These are phyloP conservation scores for Alternaria atra DNA, from an alignment of 2,329 filamentous ascomycete genomes.

Conservation along the genomic window DNA sequence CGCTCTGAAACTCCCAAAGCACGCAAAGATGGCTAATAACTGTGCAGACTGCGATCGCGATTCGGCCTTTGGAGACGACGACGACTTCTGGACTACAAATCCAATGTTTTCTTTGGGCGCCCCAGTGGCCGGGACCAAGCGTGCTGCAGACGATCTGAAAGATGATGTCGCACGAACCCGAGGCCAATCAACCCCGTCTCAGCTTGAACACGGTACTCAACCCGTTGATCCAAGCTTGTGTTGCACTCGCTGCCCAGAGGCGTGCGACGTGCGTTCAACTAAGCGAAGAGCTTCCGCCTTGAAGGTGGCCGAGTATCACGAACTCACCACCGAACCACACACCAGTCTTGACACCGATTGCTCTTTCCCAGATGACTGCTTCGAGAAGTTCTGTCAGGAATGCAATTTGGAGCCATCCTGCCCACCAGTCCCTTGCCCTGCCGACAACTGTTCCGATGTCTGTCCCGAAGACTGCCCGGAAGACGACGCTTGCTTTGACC, in stretches of 20 bases:
- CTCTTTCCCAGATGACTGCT: constrained; percentile 46
- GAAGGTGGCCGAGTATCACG: constrained; percentile 45
- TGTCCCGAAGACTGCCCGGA: constrained; percentile 41
- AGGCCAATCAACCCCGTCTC: constrained; percentile 3
- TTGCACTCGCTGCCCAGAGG: constrained; percentile 36
- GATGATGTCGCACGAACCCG: constrained; percentile 21
- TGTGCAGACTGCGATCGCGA: constrained; percentile 42
- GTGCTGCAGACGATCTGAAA: constrained; percentile 35
- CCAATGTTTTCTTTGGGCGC: constrained; percentile 40
- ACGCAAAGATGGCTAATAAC: constrained; percentile 41
- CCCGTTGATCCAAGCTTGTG: constrained; percentile 30
- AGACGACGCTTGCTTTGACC: constrained; percentile 49
- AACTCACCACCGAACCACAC: constrained; percentile 23
- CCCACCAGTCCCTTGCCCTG: constrained; percentile 33
- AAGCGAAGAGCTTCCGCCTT: constrained; percentile 46
- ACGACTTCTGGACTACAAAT: constrained; percentile 32
- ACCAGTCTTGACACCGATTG: constrained; percentile 32
- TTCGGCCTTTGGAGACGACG: constrained; percentile 45
- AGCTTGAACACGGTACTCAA: constrained; percentile 14
- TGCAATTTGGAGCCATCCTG: constrained; percentile 44
- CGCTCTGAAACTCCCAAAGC: constrained; percentile 7
- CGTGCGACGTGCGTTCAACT: constrained; percentile 34
- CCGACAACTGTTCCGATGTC: constrained; percentile 39
- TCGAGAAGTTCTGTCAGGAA: constrained; percentile 49
- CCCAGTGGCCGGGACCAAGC: constrained; percentile 46